Evolutionary conservation across 2,329 filamentous ascomycete species (phyloP).

Genomic region (Penicillium sp.): DNA sequence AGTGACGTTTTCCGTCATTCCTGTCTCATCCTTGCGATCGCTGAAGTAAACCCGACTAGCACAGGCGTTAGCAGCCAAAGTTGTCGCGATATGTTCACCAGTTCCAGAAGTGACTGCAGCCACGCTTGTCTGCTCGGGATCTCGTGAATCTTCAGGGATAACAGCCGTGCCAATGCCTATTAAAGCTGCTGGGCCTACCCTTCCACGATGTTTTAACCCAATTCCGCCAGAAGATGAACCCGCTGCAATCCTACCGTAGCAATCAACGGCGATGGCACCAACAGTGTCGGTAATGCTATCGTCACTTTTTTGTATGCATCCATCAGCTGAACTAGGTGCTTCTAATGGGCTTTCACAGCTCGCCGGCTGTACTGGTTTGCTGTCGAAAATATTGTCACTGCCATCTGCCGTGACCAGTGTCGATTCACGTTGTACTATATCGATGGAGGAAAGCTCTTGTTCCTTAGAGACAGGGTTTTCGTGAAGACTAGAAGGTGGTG

Average conservation of each 20-base stretch:
- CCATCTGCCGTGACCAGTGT: slow-evolving; percentile 7
- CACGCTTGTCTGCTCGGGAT: slow-evolving; percentile 66
- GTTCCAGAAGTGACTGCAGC: slow-evolving; percentile 90
- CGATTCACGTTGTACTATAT: neutral
- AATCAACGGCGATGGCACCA: slow-evolving; percentile 89
- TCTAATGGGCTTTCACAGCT: neutral
- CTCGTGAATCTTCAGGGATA: slow-evolving; percentile 69
- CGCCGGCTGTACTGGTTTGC: neutral
- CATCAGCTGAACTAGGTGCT: neutral
- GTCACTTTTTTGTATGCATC: slow-evolving; percentile 21
- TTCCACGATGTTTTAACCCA: slow-evolving; percentile 93
- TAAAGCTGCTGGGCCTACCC: slow-evolving; percentile 86
- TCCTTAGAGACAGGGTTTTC: slow-evolving; percentile 1
- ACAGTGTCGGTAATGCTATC: slow-evolving; percentile 88
- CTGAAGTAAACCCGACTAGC: slow-evolving; percentile 77
- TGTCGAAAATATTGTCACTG: neutral
- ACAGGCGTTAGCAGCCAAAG: slow-evolving; percentile 81
- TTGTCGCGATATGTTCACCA: slow-evolving; percentile 96
- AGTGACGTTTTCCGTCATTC: slow-evolving; percentile 61
- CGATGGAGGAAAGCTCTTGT: neutral
- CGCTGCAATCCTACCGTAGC: slow-evolving; percentile 80
- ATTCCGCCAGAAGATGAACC: slow-evolving; percentile 96
- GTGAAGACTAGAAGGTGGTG: slow-evolving; percentile 18
- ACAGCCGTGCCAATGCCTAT: slow-evolving; percentile 89
- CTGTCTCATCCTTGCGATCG: slow-evolving; percentile 58